phyloP scores from a whole-genome alignment of 345 rosid genomes.

The Gynandropsis gynandra region DNA sequence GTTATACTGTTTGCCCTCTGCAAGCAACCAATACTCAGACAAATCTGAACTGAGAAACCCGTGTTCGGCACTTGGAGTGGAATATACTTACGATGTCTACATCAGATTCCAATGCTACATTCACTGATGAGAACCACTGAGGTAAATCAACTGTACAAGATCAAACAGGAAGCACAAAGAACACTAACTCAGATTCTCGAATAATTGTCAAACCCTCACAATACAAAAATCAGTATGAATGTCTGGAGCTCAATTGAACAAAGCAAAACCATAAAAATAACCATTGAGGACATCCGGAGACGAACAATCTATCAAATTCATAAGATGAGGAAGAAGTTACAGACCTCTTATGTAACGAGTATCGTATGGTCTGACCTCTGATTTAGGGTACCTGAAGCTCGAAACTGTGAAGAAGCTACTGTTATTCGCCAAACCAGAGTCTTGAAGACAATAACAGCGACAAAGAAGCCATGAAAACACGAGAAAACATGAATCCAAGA shows the following conservation, averaged over 20 bases:
- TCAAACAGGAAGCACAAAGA: conserved; percentile 23
- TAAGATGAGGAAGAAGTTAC: neutral
- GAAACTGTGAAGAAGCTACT: conserved; percentile 43
- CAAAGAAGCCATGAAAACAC: conserved; percentile 9
- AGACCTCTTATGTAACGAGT: conserved; percentile 71
- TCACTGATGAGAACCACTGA: conserved; percentile 81
- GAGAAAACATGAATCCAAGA: conserved; percentile 10
- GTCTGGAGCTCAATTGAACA: neutral
- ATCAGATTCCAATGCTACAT: conserved; percentile 61
- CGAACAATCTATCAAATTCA: neutral
- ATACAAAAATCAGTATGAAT: neutral
- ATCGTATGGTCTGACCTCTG: conserved; percentile 49
- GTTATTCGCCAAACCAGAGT: conserved; percentile 5
- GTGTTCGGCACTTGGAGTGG: neutral
- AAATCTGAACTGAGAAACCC: neutral
- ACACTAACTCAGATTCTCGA: conserved; percentile 12
- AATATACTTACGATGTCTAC: conserved; percentile 71
- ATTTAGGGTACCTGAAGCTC: conserved; percentile 62
- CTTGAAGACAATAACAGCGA: conserved; percentile 16
- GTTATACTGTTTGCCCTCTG: conserved; percentile 44
- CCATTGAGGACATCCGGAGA: neutral
- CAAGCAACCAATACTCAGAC: conserved; percentile 1
- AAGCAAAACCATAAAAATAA: neutral
- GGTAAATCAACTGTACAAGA: conserved; percentile 74
- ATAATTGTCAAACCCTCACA: neutral